phyloP scores from a whole-genome alignment of 208 protist species.

The Tritrichomonas musculus region DNA sequence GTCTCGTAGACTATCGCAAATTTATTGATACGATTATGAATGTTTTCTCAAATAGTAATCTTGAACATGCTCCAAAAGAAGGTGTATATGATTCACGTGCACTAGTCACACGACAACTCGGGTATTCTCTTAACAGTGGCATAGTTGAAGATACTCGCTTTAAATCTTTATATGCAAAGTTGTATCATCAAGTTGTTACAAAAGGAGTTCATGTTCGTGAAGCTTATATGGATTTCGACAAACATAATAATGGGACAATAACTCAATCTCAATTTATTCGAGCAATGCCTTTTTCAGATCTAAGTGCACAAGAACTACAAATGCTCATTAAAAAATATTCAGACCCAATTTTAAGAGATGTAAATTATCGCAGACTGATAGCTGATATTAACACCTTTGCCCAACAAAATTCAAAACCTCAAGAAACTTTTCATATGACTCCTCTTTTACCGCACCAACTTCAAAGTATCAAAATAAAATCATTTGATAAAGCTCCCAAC shows the following conservation, averaged over 20 bases:
- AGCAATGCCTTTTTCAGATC: not conserved
- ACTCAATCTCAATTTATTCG: slow-evolving; percentile 11
- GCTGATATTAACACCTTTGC: not conserved
- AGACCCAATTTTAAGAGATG: not conserved
- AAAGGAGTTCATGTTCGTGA: not conserved
- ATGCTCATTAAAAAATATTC: not conserved
- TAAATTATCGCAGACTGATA: not conserved
- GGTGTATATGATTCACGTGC: not conserved
- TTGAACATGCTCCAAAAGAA: not conserved
- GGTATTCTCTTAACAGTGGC: not conserved
- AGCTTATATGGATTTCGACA: slow-evolving; percentile 3
- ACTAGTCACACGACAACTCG: not conserved
- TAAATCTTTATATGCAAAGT: not conserved
- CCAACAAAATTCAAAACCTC: not conserved
- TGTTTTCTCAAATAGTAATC: not conserved
- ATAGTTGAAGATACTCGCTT: not conserved
- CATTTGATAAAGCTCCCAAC: not conserved
- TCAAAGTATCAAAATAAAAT: not conserved
- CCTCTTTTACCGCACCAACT: not conserved
- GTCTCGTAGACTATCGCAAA: not conserved
- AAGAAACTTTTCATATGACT: not conserved
- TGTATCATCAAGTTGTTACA: not conserved
- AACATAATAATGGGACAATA: not conserved
- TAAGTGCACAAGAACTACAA: not conserved
- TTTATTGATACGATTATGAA: not conserved